These are phyloP conservation scores for Chenopodium formosanum DNA, from an alignment of 148 eudicot species.

Conservation along the genomic window DNA sequence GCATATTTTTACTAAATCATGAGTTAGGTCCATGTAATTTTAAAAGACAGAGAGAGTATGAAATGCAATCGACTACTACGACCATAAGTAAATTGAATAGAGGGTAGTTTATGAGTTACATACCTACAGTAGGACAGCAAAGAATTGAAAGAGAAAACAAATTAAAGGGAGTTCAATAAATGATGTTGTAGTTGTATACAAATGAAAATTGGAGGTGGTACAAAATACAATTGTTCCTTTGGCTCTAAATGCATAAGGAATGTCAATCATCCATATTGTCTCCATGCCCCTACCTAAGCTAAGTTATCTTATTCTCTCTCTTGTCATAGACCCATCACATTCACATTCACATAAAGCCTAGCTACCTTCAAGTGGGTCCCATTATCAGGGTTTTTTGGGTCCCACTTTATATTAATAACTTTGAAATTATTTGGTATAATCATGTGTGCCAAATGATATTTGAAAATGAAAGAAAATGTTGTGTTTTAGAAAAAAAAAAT, in stretches of 20 bases:
- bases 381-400: slow-evolving; percentile 8
- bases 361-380: slow-evolving; percentile 15
- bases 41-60: too few species aligned
- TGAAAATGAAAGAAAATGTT: background rate
- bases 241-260: slow-evolving; percentile 32
- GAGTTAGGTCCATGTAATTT: too few species aligned
- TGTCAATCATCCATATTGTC: slow-evolving; percentile 38
- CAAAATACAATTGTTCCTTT: slow-evolving; percentile 28
- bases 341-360: slow-evolving; percentile 26
- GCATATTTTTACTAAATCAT: too few species aligned
- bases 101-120: too few species aligned
- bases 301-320: background rate
- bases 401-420: background rate
- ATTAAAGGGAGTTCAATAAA: slow-evolving; percentile 21
- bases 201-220: slow-evolving; percentile 12
- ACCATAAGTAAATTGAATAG: too few species aligned
- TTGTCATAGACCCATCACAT: slow-evolving; percentile 40
- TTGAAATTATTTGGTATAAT: background rate
- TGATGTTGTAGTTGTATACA: background rate
- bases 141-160: background rate
- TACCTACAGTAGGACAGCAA: too few species aligned
- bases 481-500: too few species aligned
- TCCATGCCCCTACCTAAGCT: slow-evolving; percentile 28
- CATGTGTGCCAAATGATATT: background rate
- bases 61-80: too few species aligned